phyloP scores from a whole-genome alignment of 306 rosid genomes.

The Vigna angularis region DNA sequence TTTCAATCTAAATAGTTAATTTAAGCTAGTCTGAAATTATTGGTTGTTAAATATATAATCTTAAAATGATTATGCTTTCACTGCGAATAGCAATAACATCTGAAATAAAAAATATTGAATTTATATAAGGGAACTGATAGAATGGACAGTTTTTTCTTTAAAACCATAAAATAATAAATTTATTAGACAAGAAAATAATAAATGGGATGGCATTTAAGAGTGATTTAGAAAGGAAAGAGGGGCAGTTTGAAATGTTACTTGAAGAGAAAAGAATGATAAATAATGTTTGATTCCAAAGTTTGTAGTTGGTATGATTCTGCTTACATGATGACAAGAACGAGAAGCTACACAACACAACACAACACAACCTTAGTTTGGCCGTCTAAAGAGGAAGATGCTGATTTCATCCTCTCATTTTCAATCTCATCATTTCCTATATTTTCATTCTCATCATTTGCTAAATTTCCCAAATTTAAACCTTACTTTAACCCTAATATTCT shows the following conservation, averaged over 20 bases:
- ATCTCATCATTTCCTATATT: neutral
- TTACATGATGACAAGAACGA: slow-evolving; percentile 56
- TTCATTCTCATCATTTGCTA: neutral
- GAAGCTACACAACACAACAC: slow-evolving; percentile 37
- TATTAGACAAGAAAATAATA: too few species aligned
- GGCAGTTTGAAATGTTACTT: slow-evolving; percentile 48
- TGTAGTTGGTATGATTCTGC: slow-evolving; percentile 61
- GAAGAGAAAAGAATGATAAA: slow-evolving; percentile 46
- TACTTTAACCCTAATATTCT: slow-evolving; percentile 39
- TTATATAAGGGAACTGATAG: neutral
- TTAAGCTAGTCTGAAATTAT: neutral
- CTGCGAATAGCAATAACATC: neutral
- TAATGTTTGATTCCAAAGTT: slow-evolving; percentile 53
- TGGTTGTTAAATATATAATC: neutral
- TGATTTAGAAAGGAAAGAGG: slow-evolving; percentile 38
- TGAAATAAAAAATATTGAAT: neutral
- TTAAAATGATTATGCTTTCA: neutral
- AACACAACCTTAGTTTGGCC: slow-evolving; percentile 42
- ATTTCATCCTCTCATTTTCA: slow-evolving; percentile 54
- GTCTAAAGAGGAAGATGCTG: slow-evolving; percentile 69
- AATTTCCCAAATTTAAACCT: slow-evolving; percentile 24
- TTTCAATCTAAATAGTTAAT: neutral
- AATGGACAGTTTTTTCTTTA: too few species aligned
- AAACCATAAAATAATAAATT: too few species aligned
- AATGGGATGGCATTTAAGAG: slow-evolving; percentile 38